Evolutionary conservation across 1,284 basidiomycete genomes (phyloP).

Genomic region (Sanguinoderma infundibulare): DNA sequence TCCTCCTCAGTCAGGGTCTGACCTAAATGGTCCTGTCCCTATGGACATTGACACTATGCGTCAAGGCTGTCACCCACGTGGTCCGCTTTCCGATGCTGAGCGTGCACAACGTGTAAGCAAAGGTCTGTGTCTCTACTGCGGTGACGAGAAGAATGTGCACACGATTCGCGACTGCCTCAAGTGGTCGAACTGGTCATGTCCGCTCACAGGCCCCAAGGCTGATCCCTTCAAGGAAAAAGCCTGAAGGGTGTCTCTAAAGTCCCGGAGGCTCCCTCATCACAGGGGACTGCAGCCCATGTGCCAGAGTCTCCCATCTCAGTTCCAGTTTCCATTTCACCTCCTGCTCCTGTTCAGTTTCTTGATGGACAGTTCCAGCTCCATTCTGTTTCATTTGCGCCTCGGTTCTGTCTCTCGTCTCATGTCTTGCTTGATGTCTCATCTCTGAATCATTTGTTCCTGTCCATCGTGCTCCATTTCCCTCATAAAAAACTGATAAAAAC

Average conservation of each 20-base stretch:
- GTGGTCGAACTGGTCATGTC: no score
- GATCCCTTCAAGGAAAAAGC: conserved; percentile 37
- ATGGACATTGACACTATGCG: conserved; percentile 20
- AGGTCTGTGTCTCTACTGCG: conserved; percentile 38
- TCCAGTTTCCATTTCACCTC: neutral
- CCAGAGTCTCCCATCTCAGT: neutral
- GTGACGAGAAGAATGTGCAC: conserved; percentile 34
- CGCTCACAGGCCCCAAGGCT: no score
- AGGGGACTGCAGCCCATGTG: conserved; percentile 26
- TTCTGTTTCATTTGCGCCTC: conserved; percentile 3
- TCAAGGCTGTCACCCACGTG: neutral
- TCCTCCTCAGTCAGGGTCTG: neutral
- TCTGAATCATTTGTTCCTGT: conserved; percentile 40
- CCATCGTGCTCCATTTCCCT: conserved; percentile 37
- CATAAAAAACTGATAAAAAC: conserved; percentile 32
- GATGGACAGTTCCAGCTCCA: conserved; percentile 3
- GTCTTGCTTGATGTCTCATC: conserved; percentile 14
- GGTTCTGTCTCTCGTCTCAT: conserved; percentile 19
- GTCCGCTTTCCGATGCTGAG: conserved; percentile 25
- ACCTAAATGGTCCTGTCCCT: conserved; percentile 7
- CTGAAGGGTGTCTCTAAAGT: conserved; percentile 32
- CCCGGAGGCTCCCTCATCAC: conserved; percentile 25
- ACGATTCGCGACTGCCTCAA: conserved; percentile 33
- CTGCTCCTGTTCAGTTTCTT: no score
- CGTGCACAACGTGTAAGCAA: conserved; percentile 25